Evolutionary conservation across 164 flowering plant genomes (phyloP).

Genomic region (Sextonia rubra): DNA sequence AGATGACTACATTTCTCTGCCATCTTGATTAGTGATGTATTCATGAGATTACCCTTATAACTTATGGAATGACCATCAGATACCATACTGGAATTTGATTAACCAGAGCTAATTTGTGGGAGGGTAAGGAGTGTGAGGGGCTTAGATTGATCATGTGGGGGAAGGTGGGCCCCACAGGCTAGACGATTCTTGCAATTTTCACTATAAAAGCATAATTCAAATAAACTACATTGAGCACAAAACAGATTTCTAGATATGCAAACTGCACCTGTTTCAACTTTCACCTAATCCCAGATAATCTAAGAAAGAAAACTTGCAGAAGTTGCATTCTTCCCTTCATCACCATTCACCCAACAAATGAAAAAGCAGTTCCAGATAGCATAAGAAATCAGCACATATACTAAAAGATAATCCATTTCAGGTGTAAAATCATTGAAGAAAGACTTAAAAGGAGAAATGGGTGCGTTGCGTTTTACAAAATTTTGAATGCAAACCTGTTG

Average conservation of each 20-base stretch:
- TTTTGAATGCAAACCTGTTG: slow-evolving; percentile 10
- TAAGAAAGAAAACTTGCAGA: neutral
- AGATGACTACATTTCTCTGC: neutral
- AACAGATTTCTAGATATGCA: neutral
- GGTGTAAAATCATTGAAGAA: neutral
- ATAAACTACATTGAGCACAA: neutral
- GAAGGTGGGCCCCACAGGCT: no score
- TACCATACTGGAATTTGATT: no score
- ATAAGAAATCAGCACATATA: neutral
- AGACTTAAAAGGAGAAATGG: neutral
- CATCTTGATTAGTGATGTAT: neutral
- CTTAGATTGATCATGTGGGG: no score
- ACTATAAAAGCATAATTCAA: no score
- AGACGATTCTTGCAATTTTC: no score
- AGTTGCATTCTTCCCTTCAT: no score
- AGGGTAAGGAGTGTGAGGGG: no score
- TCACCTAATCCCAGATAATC: neutral
- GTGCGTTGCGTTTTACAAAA: neutral
- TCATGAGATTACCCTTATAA: neutral
- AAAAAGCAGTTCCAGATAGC: neutral
- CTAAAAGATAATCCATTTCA: neutral
- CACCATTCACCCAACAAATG: no score
- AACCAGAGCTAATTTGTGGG: no score
- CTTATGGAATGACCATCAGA: neutral
- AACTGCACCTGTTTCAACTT: neutral